These are phyloP conservation scores for Phytophthora sp. DNA, from an alignment of 352 stramenopile genomes.

Conservation along the genomic window DNA sequence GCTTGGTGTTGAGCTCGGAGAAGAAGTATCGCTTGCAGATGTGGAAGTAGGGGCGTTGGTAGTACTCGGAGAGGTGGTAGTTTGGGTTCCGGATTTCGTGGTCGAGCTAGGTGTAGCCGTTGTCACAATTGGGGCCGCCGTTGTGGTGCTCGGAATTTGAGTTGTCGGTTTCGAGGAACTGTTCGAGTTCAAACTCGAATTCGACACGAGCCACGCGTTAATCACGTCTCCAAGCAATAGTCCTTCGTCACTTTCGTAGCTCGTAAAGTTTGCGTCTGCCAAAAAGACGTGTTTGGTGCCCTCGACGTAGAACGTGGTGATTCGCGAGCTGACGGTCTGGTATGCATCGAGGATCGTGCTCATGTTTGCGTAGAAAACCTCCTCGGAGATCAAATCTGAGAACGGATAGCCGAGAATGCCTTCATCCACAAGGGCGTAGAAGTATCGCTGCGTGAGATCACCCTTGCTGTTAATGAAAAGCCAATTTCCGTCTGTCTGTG, in stretches of 20 bases:
- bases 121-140: neutral
- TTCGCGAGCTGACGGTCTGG: constrained; percentile 26
- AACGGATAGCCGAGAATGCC: constrained; percentile 67
- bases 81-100: neutral
- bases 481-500: constrained; percentile 49
- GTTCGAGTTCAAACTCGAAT: constrained; percentile 26
- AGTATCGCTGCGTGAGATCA: constrained; percentile 63
- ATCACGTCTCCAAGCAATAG: constrained; percentile 36
- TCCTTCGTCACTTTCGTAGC: constrained; percentile 30
- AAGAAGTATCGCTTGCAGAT: too few relatives aligned
- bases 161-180: constrained; percentile 12
- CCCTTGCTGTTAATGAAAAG: constrained; percentile 67
- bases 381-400: constrained; percentile 50
- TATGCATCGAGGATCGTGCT: constrained; percentile 40
- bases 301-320: constrained; percentile 41
- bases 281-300: constrained; percentile 38
- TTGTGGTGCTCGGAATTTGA: constrained; percentile 1
- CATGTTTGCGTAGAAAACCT: constrained; percentile 53
- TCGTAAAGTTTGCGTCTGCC: constrained; percentile 29
- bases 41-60: constrained; percentile 3
- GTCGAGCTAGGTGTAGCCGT: neutral
- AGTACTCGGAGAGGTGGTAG: neutral
- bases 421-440: constrained; percentile 62
- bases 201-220: constrained; percentile 37
- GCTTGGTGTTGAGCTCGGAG: neutral